Conservation (phyloP, 345 rosid species). For the Geranium brycei region DNA sequence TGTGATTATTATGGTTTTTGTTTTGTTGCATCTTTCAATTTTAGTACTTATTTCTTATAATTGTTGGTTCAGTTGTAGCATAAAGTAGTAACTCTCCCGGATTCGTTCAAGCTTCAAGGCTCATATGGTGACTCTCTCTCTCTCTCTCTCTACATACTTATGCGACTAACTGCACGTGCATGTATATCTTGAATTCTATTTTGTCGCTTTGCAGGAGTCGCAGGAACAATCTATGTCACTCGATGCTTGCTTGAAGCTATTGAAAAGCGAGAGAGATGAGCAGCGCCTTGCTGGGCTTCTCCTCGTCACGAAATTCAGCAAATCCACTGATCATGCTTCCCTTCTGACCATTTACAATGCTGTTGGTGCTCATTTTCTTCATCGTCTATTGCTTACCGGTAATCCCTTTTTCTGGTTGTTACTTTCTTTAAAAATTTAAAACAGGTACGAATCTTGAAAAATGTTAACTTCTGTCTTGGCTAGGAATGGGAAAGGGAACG, state of each 20-base stretch:
- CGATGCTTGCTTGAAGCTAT: conserved; percentile 61
- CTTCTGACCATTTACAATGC: conserved; percentile 51
- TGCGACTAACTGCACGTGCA: neutral
- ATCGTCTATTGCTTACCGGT: conserved; percentile 72
- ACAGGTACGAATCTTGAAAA: no score
- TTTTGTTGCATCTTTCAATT: no score
- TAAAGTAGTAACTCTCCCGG: neutral
- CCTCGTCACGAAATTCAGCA: conserved; percentile 65
- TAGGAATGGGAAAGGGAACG: conserved; percentile 42
- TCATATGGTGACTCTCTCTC: neutral
- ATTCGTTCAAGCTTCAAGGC: neutral
- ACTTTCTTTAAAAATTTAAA: no score
- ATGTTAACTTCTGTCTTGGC: neutral
- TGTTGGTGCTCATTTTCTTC: conserved; percentile 52
- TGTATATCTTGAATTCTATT: neutral
- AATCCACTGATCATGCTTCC: conserved; percentile 42
- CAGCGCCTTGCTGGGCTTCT: conserved; percentile 81
- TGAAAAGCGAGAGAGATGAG: conserved; percentile 85
- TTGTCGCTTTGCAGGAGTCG: conserved; percentile 14
- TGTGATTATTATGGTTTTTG: no score
- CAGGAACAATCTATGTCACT: conserved; percentile 37
- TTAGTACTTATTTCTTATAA: no score
- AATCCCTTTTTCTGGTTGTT: conserved; percentile 6
- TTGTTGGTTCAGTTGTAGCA: neutral
- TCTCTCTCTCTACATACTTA: neutral